These are phyloP conservation scores for Lotus japonicus DNA, from an alignment of 306 rosid genomes.

Conservation along the genomic window DNA sequence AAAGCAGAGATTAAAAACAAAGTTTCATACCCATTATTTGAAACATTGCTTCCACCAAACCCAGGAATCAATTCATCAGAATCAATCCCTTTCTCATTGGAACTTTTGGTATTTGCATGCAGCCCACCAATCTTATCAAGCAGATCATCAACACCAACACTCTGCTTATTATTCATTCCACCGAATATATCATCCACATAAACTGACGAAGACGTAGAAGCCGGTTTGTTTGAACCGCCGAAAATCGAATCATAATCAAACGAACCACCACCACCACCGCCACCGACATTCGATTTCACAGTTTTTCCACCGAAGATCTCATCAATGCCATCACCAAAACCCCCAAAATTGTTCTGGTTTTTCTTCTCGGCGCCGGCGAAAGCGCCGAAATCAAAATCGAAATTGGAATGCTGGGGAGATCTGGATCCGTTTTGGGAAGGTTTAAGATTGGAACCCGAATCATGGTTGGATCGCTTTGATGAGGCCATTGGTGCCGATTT, in stretches of 20 bases:
- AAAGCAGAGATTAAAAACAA: background rate
- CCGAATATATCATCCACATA: conserved; percentile 65
- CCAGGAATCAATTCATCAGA: conserved; percentile 75
- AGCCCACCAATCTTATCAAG: conserved; percentile 44
- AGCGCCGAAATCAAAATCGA: conserved; percentile 15
- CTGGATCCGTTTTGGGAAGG: conserved; percentile 36
- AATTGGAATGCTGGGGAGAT: conserved; percentile 29
- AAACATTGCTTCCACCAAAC: conserved; percentile 47
- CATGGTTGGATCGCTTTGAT: conserved; percentile 33
- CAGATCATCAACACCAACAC: conserved; percentile 46
- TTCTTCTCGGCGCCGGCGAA: conserved; percentile 8
- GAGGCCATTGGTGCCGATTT: conserved; percentile 88
- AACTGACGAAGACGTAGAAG: conserved; percentile 15
- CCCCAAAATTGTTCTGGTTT: conserved; percentile 24
- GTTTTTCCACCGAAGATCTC: conserved; percentile 45
- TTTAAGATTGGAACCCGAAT: conserved; percentile 28
- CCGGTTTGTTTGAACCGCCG: conserved; percentile 34
- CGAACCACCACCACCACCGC: conserved; percentile 13
- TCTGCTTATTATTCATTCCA: conserved; percentile 36
- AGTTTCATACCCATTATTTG: conserved; percentile 45
- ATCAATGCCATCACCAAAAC: conserved; percentile 34
- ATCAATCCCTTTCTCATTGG: conserved; percentile 12
- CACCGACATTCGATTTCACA: conserved; percentile 14
- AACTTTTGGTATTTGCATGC: conserved; percentile 15
- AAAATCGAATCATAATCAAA: conserved; percentile 58